A percentile compares a stretch with the other conserved stretches of the same genome.
These are phyloP conservation scores for Coemansia furcata DNA, from an alignment of 192 early-diverging fungal genomes.

Conservation along the genomic window DNA sequence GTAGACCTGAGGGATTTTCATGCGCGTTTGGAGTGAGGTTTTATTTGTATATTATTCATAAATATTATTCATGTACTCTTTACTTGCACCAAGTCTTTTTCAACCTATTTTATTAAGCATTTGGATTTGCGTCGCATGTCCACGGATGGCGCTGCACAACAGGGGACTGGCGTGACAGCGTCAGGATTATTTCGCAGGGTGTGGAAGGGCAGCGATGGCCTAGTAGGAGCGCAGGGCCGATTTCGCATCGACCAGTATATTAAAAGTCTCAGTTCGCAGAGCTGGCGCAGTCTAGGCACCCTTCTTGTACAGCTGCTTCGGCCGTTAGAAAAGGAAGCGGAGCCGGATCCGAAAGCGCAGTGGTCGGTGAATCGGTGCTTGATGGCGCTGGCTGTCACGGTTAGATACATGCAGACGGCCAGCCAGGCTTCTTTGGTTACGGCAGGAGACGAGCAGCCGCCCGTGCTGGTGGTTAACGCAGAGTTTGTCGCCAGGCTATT, in stretches of 20 bases:
- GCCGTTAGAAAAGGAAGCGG: constrained; percentile 1
- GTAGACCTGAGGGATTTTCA: too few relatives aligned
- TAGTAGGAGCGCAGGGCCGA: constrained; percentile 4
- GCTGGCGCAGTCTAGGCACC: constrained; percentile 36
- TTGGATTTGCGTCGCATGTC: background rate
- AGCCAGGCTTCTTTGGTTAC: background rate
- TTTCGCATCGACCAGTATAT: constrained; percentile 14
- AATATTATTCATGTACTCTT: background rate
- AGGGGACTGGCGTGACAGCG: background rate
- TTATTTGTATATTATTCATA: background rate
- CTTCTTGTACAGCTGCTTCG: constrained; percentile 21
- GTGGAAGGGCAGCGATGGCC: constrained; percentile 22
- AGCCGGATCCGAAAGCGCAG: background rate
- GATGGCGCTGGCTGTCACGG: constrained; percentile 13
- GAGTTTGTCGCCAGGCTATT: constrained; percentile 22
- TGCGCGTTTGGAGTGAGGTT: too few relatives aligned
- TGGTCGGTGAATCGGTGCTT: constrained; percentile 10
- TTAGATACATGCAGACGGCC: constrained; percentile 27
- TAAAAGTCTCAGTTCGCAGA: constrained; percentile 4
- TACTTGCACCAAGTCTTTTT: background rate
- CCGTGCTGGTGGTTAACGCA: background rate
- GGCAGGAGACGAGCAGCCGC: background rate
- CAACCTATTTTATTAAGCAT: background rate
- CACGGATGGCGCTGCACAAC: background rate
- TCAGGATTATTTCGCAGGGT: constrained; percentile 17